A percentile compares a stretch with the other conserved stretches of the same genome.
phyloP scores from a whole-genome alignment of 2,329 filamentous ascomycete genomes.

The Cercospora janseana region DNA sequence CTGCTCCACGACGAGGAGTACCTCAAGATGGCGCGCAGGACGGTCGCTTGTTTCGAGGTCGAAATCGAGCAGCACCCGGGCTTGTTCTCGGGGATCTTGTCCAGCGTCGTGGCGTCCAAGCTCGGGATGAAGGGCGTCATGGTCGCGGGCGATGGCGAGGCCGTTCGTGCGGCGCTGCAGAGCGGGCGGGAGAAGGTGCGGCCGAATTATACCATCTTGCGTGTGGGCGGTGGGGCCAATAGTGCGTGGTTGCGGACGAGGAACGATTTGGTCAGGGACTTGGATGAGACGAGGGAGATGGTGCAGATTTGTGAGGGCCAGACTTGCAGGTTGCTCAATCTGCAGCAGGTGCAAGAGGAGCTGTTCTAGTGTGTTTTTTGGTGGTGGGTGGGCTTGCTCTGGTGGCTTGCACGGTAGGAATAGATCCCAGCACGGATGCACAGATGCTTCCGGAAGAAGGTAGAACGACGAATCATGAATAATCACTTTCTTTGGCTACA shows the following conservation, averaged over 20 bases:
- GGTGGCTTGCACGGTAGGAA: not conserved
- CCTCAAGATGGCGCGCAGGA: conserved; percentile 64
- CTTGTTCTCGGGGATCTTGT: conserved; percentile 79
- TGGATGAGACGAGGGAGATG: conserved; percentile 44
- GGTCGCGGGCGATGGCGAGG: conserved; percentile 51
- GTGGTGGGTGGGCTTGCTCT: not conserved
- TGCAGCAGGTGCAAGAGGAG: conserved; percentile 29
- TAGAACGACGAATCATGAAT: no score
- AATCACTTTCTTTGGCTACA: no score
- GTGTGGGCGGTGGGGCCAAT: conserved; percentile 39
- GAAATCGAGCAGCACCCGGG: conserved; percentile 93
- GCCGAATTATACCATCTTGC: conserved; percentile 40
- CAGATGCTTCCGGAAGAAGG: conserved; percentile 9
- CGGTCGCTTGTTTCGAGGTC: conserved; percentile 80
- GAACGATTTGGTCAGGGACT: conserved; percentile 47
- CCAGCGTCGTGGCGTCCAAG: conserved; percentile 69
- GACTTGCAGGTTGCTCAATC: conserved; percentile 34
- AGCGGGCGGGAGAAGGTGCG: conserved; percentile 42
- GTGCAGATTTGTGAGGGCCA: conserved; percentile 50
- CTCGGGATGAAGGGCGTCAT: conserved; percentile 65
- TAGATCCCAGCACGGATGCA: conserved; percentile 12
- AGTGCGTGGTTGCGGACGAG: conserved; percentile 52
- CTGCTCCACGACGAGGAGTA: conserved; percentile 67
- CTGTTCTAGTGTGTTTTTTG: conserved; percentile 22
- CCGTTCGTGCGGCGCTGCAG: conserved; percentile 43